These are phyloP conservation scores for Effrenium voratum DNA, from an alignment of 73 alveolate species.

Conservation along the genomic window DNA sequence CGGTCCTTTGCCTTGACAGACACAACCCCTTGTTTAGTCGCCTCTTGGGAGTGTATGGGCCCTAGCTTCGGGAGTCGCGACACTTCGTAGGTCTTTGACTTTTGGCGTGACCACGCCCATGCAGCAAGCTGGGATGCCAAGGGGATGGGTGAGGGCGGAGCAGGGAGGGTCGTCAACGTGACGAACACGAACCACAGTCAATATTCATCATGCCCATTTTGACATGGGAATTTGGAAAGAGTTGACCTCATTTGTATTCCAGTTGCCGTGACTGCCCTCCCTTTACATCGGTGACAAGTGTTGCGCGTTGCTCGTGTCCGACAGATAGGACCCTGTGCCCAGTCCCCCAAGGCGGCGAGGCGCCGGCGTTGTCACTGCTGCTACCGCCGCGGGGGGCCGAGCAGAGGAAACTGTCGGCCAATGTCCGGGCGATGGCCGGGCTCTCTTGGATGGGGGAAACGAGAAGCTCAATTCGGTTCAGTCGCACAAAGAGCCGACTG, in stretches of 20 bases:
- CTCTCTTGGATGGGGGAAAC: too few relatives aligned
- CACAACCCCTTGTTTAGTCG: too few relatives aligned
- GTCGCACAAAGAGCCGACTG: too few relatives aligned
- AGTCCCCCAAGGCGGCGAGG: background rate
- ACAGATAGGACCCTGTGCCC: background rate
- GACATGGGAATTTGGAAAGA: background rate
- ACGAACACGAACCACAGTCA: too few relatives aligned
- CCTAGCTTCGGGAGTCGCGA: too few relatives aligned
- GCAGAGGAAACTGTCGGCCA: too few relatives aligned
- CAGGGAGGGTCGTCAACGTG: too few relatives aligned
- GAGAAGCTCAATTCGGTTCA: too few relatives aligned
- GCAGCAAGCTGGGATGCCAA: conserved; percentile 3
- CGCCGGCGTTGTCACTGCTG: conserved; percentile 10
- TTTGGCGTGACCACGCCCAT: conserved; percentile 94
- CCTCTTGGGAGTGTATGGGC: too few relatives aligned
- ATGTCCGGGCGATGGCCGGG: too few relatives aligned
- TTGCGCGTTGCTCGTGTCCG: background rate
- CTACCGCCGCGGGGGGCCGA: conserved; percentile 85
- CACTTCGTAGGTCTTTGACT: conserved; percentile 91
- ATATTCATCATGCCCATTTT: too few relatives aligned
- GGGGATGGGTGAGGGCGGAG: background rate
- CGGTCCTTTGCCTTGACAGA: too few relatives aligned
- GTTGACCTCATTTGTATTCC: background rate
- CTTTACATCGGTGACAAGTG: background rate
- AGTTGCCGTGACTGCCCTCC: background rate